Evolutionary conservation across 2,329 filamentous ascomycete genomes (phyloP).

Genomic region (Cytospora piceicola): DNA sequence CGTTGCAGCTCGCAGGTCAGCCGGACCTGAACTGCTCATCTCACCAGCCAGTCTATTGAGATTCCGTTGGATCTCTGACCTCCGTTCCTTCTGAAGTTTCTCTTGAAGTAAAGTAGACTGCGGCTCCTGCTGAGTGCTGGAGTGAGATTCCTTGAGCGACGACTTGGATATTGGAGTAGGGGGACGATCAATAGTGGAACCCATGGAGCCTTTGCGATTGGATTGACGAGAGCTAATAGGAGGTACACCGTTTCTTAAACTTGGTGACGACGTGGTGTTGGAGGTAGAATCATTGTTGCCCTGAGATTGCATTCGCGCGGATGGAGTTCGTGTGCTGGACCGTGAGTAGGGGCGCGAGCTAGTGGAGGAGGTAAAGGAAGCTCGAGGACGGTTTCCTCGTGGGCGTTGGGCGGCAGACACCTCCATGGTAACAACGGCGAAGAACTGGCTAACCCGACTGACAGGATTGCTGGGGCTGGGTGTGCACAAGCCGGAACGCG

Average conservation of each 20-base stretch:
- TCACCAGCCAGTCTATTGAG: conserved; percentile 45
- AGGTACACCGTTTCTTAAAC: conserved; percentile 42
- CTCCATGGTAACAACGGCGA: conserved; percentile 35
- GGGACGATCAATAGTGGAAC: conserved; percentile 42
- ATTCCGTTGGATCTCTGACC: conserved; percentile 51
- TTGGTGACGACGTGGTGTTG: conserved; percentile 44
- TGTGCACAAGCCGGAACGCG: not conserved
- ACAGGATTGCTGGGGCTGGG: not conserved
- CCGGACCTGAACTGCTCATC: conserved; percentile 44
- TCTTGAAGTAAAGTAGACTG: conserved; percentile 59
- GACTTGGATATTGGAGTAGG: conserved; percentile 48
- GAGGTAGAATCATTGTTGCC: conserved; percentile 50
- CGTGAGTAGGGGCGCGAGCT: conserved; percentile 41
- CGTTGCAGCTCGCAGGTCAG: conserved; percentile 44
- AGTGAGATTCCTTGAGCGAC: conserved; percentile 43
- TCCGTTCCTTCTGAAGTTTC: conserved; percentile 56
- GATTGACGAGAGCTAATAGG: conserved; percentile 42
- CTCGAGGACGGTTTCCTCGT: conserved; percentile 34
- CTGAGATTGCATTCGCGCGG: conserved; percentile 46
- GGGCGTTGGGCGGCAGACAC: conserved; percentile 32
- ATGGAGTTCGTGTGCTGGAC: conserved; percentile 49
- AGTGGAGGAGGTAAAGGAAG: conserved; percentile 20
- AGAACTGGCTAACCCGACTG: not conserved
- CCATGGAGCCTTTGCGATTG: conserved; percentile 44
- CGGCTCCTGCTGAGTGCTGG: conserved; percentile 41